Evolutionary conservation across 2,329 filamentous ascomycete species (phyloP).

Genomic region (Chrysoporthe austroafricana): DNA sequence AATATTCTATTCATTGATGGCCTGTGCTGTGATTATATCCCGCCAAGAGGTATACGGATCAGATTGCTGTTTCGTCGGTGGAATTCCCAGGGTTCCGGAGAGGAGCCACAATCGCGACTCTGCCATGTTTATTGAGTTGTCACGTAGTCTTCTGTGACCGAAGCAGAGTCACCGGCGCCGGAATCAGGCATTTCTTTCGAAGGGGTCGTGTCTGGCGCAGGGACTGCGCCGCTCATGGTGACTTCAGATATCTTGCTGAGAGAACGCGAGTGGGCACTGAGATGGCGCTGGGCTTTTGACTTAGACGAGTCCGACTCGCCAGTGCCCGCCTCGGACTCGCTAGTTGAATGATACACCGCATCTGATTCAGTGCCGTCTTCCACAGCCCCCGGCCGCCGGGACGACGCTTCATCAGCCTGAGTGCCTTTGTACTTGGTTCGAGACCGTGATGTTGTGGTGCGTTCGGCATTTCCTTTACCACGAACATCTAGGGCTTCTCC

Average conservation of each 20-base stretch:
- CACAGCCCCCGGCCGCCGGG: too few species aligned
- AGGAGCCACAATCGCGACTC: background rate
- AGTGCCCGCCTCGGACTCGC: background rate
- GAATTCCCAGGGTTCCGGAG: background rate
- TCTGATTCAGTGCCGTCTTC: background rate
- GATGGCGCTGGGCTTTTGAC: background rate
- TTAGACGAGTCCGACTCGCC: background rate
- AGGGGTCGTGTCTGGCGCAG: too few species aligned
- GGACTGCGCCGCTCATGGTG: constrained; percentile 9
- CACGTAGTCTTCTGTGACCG: background rate
- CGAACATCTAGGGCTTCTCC: background rate
- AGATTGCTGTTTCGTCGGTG: background rate
- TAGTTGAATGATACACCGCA: background rate
- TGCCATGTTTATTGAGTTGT: background rate
- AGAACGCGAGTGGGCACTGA: background rate
- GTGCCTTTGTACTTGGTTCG: background rate
- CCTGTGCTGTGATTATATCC: background rate
- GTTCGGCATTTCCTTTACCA: background rate
- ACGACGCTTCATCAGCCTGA: background rate
- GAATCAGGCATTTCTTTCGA: background rate
- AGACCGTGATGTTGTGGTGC: background rate
- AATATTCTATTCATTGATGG: background rate
- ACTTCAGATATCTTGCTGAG: background rate
- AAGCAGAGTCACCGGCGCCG: background rate
- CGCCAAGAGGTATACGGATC: background rate